A percentile compares a stretch with the other conserved stretches of the same genome.
These are phyloP conservation scores for Penicillium sp. DNA, from an alignment of 2,329 filamentous ascomycete genomes.

Conservation along the genomic window DNA sequence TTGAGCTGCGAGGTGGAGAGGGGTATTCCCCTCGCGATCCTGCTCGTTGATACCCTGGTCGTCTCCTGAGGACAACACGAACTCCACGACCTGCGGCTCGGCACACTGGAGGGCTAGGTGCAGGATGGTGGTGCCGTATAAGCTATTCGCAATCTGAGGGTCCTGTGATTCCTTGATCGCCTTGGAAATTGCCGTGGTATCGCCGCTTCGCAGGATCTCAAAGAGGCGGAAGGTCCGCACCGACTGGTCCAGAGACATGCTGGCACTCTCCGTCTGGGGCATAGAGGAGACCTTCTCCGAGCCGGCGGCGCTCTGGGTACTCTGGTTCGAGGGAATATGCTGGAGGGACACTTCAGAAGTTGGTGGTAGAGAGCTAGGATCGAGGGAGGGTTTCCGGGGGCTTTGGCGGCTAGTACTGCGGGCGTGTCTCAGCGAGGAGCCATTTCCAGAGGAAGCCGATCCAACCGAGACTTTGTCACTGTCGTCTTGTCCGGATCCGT, in stretches of 20 bases:
- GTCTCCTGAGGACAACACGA: conserved; percentile 78
- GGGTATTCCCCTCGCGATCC: conserved; percentile 92
- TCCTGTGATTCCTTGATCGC: conserved; percentile 67
- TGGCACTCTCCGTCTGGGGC: conserved; percentile 36
- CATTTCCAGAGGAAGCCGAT: conserved; percentile 30
- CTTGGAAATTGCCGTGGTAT: conserved; percentile 86
- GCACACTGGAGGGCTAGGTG: conserved; percentile 96
- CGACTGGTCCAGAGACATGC: conserved; percentile 79
- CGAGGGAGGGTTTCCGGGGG: conserved; percentile 33
- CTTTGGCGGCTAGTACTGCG: conserved; percentile 36
- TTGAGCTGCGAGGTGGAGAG: conserved; percentile 82
- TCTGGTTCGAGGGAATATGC: conserved; percentile 26
- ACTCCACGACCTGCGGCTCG: conserved; percentile 89
- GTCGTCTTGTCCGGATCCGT: conserved; percentile 31
- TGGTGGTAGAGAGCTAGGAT: conserved; percentile 23
- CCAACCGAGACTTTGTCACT: conserved; percentile 31
- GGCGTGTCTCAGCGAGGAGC: conserved; percentile 33
- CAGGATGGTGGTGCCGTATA: conserved; percentile 79
- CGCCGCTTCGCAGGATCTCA: conserved; percentile 86
- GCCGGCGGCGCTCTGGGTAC: conserved; percentile 1
- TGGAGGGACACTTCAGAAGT: conserved; percentile 32
- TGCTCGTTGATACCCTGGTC: conserved; percentile 82
- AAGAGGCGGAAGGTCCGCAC: conserved; percentile 94
- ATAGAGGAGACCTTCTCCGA: conserved; percentile 40
- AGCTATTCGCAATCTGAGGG: conserved; percentile 52